Base-by-base conservation (phyloP, 169 alveolate species). In the Eimeria mitis region DNA sequence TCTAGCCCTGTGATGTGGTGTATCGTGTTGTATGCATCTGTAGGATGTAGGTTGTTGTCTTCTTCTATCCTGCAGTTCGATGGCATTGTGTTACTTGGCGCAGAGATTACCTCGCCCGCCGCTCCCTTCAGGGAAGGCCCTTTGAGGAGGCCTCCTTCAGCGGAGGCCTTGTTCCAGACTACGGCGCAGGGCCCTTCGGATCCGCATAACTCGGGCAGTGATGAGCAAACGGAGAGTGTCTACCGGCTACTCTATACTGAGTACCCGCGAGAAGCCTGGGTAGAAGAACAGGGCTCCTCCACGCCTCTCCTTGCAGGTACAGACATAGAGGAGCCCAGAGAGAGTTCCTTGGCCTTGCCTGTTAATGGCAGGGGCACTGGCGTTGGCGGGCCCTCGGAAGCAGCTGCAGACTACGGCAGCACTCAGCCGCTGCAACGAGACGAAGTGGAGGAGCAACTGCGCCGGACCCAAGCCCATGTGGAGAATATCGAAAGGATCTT, bases 391-490 rank as follows among this genome's bases (percentile, higher is more conserved):
- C 61, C 5, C 65, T 44, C 6, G 61, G 28, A 14, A n/a, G 63
- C 44, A 42, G 87, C 87, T 44, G 87, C 0, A 25, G 44, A 25
- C 5, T 40, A 13, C 34, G n/a, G 23, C 37, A 16, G 42, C 59
- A 44, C 28, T 28, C 78, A 61, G 79, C n/a, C 0, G 4, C 14
- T 63, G 31, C 91, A 85, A 52, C 65, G 61, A 11, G 65, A 61
- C 16, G 65, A n/a, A 31, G 56, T 59, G 56, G 63, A 85, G 40
- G 81, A 85, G 81, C 56, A 61, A 81, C 59, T 85, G 79, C 81
- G 21, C 54, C 59, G 19, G 79, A 61, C 49, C 6, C 81, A 61
- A 34, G 37, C 42, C 44, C 79, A 37, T 28, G 37, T 61, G 65
- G 65, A 85, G 11, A 37, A 65, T 44, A 79, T 85, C 40, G 79